phyloP scores from a whole-genome alignment of 257 asterid species.

The Solanum clarkiae region DNA sequence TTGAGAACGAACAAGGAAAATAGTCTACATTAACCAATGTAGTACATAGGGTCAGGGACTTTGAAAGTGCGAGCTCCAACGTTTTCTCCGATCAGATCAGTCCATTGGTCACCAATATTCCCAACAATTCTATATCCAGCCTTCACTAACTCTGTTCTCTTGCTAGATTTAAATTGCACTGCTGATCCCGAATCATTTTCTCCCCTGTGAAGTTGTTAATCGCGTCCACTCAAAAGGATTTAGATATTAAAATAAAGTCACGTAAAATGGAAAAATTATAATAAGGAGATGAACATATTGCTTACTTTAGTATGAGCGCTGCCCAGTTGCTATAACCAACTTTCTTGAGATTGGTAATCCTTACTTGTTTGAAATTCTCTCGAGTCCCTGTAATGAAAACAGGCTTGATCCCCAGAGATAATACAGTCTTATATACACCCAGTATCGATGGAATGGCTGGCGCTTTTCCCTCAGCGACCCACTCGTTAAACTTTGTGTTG shows the following conservation, averaged over 20 bases:
- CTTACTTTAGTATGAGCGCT: slow-evolving; percentile 35
- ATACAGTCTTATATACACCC: slow-evolving; percentile 13
- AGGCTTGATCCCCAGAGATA: slow-evolving; percentile 18
- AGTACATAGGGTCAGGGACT: slow-evolving; percentile 27
- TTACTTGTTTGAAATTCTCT: slow-evolving; percentile 3
- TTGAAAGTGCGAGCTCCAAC: slow-evolving; percentile 23
- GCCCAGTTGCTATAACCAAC: slow-evolving; percentile 39
- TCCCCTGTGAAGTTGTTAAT: slow-evolving; percentile 6
- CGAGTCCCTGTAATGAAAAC: slow-evolving; percentile 24
- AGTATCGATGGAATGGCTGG: slow-evolving; percentile 30
- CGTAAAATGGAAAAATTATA: too few relatives aligned
- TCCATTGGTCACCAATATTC: slow-evolving; percentile 27
- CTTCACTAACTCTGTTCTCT: slow-evolving; percentile 12
- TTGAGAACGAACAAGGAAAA: not conserved
- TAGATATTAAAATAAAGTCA: too few relatives aligned
- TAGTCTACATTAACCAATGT: not conserved
- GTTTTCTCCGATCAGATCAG: slow-evolving; percentile 16
- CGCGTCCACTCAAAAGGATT: not conserved
- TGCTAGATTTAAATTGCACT: slow-evolving; percentile 11
- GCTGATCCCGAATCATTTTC: not conserved
- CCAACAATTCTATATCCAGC: slow-evolving; percentile 24
- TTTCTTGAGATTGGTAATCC: slow-evolving; percentile 14
- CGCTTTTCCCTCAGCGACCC: slow-evolving; percentile 32
- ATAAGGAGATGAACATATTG: not conserved
- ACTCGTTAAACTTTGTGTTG: slow-evolving; percentile 17